These are phyloP conservation scores for Gamsiella multidivaricata DNA, from an alignment of 192 early-diverging fungal genomes.

Conservation along the genomic window DNA sequence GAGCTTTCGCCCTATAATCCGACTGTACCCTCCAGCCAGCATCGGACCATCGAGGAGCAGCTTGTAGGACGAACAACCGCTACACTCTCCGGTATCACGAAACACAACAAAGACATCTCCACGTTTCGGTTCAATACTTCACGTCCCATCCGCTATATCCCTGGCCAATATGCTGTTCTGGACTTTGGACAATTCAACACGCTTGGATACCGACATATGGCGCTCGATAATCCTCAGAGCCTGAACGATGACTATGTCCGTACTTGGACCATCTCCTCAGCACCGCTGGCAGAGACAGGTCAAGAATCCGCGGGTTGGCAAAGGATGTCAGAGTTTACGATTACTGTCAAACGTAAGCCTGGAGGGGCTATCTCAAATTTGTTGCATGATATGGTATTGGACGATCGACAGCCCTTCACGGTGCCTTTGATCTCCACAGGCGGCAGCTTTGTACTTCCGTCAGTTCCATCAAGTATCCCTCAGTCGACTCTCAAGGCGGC, in stretches of 20 bases:
- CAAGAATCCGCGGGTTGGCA: not conserved
- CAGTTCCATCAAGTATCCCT: not conserved
- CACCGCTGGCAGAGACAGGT: not conserved
- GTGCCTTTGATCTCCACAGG: conserved; percentile 29
- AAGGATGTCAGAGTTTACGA: conserved; percentile 8
- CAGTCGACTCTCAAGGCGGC: not conserved
- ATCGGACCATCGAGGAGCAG: not conserved
- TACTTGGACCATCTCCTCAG: conserved; percentile 44
- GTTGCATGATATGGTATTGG: conserved; percentile 1
- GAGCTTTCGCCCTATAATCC: conserved; percentile 52
- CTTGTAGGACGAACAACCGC: not conserved
- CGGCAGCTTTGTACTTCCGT: conserved; percentile 26
- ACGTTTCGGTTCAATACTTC: conserved; percentile 25
- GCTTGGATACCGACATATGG: conserved; percentile 43
- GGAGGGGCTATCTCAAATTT: conserved; percentile 35
- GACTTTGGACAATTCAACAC: conserved; percentile 35
- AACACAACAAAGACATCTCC: conserved; percentile 16
- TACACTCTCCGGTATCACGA: conserved; percentile 10
- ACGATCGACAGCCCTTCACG: not conserved
- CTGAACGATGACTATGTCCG: conserved; percentile 51
- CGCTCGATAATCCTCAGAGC: conserved; percentile 30
- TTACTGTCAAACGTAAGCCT: conserved; percentile 39
- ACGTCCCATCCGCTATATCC: conserved; percentile 4
- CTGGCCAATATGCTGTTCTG: conserved; percentile 44
- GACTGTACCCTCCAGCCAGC: not conserved